Evolutionary conservation across 306 rosid genomes (phyloP).

Genomic region (Quercus suber): DNA sequence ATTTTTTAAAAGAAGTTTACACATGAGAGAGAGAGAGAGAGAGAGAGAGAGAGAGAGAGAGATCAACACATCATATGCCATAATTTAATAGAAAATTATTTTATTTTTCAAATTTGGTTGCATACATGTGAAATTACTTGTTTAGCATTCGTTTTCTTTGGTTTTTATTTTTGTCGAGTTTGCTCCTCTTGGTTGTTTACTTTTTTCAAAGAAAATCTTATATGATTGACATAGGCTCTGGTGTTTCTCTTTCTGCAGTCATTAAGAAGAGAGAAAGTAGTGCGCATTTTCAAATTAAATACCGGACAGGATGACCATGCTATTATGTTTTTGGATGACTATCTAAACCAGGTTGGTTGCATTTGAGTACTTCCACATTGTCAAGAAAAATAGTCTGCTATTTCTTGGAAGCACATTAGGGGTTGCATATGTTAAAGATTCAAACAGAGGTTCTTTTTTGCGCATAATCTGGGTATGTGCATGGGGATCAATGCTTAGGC

Average conservation of each 20-base stretch:
- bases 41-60: background rate
- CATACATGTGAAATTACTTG: background rate
- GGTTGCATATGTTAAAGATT: background rate
- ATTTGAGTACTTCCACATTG: background rate
- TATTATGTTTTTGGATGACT: constrained; percentile 79
- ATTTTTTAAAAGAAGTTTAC: background rate
- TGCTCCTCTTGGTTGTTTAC: background rate
- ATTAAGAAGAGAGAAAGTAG: constrained; percentile 71
- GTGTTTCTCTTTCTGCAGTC: constrained; percentile 43
- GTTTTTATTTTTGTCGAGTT: background rate
- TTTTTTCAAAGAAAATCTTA: background rate
- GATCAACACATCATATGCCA: background rate
- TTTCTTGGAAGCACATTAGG: background rate
- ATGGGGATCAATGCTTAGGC: background rate
- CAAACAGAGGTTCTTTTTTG: background rate
- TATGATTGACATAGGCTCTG: constrained; percentile 4
- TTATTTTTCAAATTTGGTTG: background rate
- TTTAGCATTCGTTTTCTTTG: background rate
- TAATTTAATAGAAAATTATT: background rate
- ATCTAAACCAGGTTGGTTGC: constrained; percentile 67
- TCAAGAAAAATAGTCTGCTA: background rate
- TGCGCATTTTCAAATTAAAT: constrained; percentile 80
- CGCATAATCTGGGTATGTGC: background rate
- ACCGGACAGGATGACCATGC: constrained; percentile 95
- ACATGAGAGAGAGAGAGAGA: too few relatives aligned